Base-by-base conservation (phyloP, 2,329 filamentous ascomycete genomes). In the Microascus cirrosus region DNA sequence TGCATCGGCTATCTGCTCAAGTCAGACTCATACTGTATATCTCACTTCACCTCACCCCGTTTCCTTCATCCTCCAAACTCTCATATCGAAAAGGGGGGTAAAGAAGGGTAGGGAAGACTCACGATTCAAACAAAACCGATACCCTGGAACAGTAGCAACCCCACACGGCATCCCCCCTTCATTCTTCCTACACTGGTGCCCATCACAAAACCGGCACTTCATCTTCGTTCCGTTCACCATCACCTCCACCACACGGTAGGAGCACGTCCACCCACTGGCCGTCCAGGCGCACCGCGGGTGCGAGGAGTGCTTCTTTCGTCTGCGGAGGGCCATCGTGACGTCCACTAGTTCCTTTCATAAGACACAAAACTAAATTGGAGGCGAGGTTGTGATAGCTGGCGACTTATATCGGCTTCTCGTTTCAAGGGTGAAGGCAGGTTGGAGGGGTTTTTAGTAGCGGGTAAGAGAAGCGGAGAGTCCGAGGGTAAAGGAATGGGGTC, bases 1-100 rank as follows among this genome's bases (percentile, higher is more conserved):
- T 58, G 35, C 60, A 63, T 25, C 59, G 59, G 28, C 58, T 55
- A 54, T 63, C 63, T 62, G 55, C 34, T 34, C 59, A 60, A 15
- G 25, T 56, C 11, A 56, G 42, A 8, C 20, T 6, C 28, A 32
- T 6, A 7, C 11, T 15, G 13, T 8, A 2, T 6, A 34, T 25
- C 28, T 12, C 45, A 13, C 28, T 32, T 15, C 28, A 7, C 13
- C 15, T 53, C 25, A 2, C 28, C 25, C 51, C 24, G 34, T 12
- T 22, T 13, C 45, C 2, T 20, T 8, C 45, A n/a, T 24, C 45
- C 12, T 11, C 22, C 8, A 24, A 2, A 5, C 12, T 50, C 42
- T 3, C 20, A 5, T n/a, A 4, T n/a, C 42, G 10, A 2, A 50
- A 11, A 24, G 18, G 22, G 3, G 18, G 3, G 1, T 11, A 13